Base-by-base conservation (phyloP, 345 rosid genomes). In the Populus simonii region DNA sequence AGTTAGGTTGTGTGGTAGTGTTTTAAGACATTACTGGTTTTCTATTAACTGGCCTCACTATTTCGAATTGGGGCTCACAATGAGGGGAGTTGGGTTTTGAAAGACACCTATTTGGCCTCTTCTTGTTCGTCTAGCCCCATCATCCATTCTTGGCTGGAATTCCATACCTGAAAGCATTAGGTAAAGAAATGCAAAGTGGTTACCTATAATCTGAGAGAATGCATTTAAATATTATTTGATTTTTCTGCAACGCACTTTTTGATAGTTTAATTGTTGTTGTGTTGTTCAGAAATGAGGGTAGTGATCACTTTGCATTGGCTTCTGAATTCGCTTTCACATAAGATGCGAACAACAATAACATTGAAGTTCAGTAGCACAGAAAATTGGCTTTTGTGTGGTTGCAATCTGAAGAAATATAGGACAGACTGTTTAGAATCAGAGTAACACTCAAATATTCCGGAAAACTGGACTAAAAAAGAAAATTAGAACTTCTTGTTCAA, bases 231-330 rank as follows among this genome's bases (percentile, higher is more conserved):
- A 25, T 27, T 27, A 27, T 27, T 27, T 27, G 27, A 27, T 27
- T 27, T 27, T 27, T 27, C 27, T 27, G 27, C 27, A 27, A 27
- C 53, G n/a, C 51, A 38, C 43, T 57, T 49, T 59, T 74, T 41
- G 29, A 33, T 45, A 4, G 23, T 70, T 65, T 38, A 16, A 71
- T 10, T 18, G 17, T 59, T 79, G 35, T 18, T 75, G 12, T 71
- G 69, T 69, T 77, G 61, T 79, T 45, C 90, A 93, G 98, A 96
- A 91, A 92, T 93, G 99, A 29, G 99, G 95, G 99, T 10, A 96
- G 98, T 35, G 98, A 96, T 85, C 99, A 93, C 82, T 86, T 92
- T 73, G 97, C 99, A 20, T 81, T 96, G 80, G 98, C 89, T 80
- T 88, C 97, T 36, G 96, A 96, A 80, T 81, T 93, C 83, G 96